phyloP scores from a whole-genome alignment of 768 basidiomycete species.

The Guyanaporus albipodus region DNA sequence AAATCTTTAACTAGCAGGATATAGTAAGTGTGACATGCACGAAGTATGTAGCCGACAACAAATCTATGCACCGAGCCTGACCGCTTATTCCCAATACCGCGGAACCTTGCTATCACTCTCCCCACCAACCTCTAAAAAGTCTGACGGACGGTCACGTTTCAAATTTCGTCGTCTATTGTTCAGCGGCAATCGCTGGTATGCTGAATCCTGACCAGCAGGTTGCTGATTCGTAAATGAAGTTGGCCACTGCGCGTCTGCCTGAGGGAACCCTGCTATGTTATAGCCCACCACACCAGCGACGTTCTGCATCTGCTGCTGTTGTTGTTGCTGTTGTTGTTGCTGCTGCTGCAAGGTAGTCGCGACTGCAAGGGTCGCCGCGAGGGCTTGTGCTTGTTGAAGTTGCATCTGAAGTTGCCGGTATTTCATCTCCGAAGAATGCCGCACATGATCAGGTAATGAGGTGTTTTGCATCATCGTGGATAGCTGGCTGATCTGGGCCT shows the following conservation, averaged over 20 bases:
- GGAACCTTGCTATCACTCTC: constrained; percentile 62
- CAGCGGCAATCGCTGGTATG: constrained; percentile 81
- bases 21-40: too few relatives aligned
- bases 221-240: constrained; percentile 62
- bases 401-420: constrained; percentile 77
- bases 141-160: constrained; percentile 80
- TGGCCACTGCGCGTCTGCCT: constrained; percentile 37
- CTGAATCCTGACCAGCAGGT: constrained; percentile 67
- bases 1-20: too few relatives aligned
- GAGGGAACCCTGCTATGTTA: constrained; percentile 43
- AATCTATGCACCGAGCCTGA: neutral
- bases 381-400: constrained; percentile 72
- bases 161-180: constrained; percentile 75
- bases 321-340: constrained; percentile 44
- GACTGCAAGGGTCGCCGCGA: constrained; percentile 60
- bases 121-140: constrained; percentile 73
- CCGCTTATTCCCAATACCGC: constrained; percentile 69
- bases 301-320: constrained; percentile 35
- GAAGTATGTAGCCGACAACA: constrained; percentile 1
- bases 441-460: constrained; percentile 63
- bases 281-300: constrained; percentile 34
- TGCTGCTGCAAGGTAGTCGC: constrained; percentile 55
- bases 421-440: constrained; percentile 80
- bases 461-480: constrained; percentile 78
- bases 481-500: constrained; percentile 81